Evolutionary conservation across 169 alveolate genomes (phyloP), one percentile per base, ranked within the genome.

Genomic region (Eimeria acervulina): DNA sequence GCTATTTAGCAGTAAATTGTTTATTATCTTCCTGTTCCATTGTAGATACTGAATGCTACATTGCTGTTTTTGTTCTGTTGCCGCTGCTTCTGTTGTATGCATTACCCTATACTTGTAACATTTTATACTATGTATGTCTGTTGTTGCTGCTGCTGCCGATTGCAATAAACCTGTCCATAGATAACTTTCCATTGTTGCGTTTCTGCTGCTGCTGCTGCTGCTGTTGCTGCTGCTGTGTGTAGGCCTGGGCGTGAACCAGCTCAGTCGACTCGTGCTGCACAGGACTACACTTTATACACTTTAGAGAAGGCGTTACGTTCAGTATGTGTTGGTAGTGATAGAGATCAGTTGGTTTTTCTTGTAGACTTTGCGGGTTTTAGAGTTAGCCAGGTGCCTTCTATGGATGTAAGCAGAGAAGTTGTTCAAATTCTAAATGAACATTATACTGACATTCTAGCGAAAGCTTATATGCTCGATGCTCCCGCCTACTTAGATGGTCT

Each of bases 211-310:
- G 55, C 12, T 74, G 52, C 17, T n/a, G 85, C 33, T 28, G 26
- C 1, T 74, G 26, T 40, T 12, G 5, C 55, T 38, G 21, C 15
- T 38, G 36, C 5, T 33, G 51, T 42, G 59, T 40, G 36, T 89
- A 90, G 95, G 42, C 95, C 95, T 40, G 95, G 95, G 1, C 89
- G 89, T 5, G 95, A 90, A 33, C 78, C 95, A 3, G 74, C 87
- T 19, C 83, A 76, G 72, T 70, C 90, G 33, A 68, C 95, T 23
- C 31, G 52, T 28, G 72, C 89, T 19, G 61, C 89, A 19, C 95
- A 90, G 61, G 89, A 74, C 15, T 72, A 90, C 28, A 74, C 84
- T 3, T 36, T 90, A 78, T 90, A 90, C 61, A 90, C 95, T 23
- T 31, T 90, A 38, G 95, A 90, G 26, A 42, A 72, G 59, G 95